Percentiles rank a stretch among this genome's conserved stretches.
Conservation (phyloP, 2,329 filamentous ascomycete genomes). For the Gliomastix tumulicola region DNA sequence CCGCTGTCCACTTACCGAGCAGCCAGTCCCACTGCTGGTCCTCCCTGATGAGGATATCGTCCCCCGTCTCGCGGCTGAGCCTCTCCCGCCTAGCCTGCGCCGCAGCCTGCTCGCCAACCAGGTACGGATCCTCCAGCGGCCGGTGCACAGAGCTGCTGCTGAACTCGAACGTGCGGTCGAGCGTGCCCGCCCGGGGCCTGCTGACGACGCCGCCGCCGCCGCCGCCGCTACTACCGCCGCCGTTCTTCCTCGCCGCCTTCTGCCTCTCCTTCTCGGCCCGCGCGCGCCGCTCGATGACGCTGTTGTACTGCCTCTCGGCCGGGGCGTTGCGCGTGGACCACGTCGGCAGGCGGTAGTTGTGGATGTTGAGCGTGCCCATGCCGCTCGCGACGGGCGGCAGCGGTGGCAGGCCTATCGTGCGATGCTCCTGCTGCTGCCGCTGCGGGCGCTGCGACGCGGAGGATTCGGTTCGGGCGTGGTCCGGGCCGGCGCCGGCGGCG, state of each 20-base stretch:
- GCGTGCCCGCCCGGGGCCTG: not conserved
- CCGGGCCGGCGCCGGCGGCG: conserved; percentile 6
- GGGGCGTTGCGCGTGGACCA: conserved; percentile 51
- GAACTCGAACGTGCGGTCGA: not conserved
- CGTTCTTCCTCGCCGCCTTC: conserved; percentile 8
- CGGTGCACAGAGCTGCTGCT: conserved; percentile 1
- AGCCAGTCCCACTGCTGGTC: conserved; percentile 56
- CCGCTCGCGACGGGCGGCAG: conserved; percentile 31
- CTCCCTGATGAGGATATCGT: conserved; percentile 48
- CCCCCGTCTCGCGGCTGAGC: conserved; percentile 46
- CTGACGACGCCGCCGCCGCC: conserved; percentile 1
- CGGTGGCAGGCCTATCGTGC: conserved; percentile 42
- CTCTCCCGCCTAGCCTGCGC: conserved; percentile 48
- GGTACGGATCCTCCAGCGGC: conserved; percentile 54
- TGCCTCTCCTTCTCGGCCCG: conserved; percentile 25
- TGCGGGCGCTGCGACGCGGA: conserved; percentile 5
- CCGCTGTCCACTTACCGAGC: conserved; percentile 42
- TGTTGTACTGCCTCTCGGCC: conserved; percentile 53
- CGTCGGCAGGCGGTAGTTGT: conserved; percentile 48
- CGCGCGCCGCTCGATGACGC: conserved; percentile 56
- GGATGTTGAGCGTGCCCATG: conserved; percentile 32
- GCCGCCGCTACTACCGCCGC: not conserved
- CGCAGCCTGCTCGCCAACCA: conserved; percentile 62
- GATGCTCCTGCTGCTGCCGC: conserved; percentile 19
- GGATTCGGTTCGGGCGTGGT: conserved; percentile 4